phyloP scores from a whole-genome alignment of 768 basidiomycete genomes.

The Rhizopogon roseolus region DNA sequence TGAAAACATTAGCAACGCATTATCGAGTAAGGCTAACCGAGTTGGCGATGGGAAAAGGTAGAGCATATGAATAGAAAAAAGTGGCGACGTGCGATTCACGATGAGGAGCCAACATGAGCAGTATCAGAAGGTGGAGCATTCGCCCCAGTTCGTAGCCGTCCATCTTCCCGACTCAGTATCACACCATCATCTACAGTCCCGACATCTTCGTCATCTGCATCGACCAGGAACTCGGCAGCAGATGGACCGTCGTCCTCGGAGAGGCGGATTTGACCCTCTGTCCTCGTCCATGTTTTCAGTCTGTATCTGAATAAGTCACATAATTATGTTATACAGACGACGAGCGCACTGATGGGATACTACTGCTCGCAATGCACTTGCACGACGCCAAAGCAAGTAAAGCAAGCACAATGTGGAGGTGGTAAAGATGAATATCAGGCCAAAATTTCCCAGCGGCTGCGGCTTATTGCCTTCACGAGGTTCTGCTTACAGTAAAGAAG shows the following conservation, averaged over 20 bases:
- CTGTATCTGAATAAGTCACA: constrained; percentile 27
- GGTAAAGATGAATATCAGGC: constrained; percentile 51
- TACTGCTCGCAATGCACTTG: constrained; percentile 47
- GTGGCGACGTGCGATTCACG: background rate
- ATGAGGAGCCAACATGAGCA: constrained; percentile 1
- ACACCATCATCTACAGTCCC: constrained; percentile 31
- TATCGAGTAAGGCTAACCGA: background rate
- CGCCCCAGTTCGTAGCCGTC: constrained; percentile 1
- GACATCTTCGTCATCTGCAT: constrained; percentile 49
- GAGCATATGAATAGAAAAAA: background rate
- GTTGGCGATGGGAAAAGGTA: background rate
- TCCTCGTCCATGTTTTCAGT: constrained; percentile 48
- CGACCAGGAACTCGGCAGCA: constrained; percentile 59
- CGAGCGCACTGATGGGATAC: constrained; percentile 54
- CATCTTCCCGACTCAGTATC: constrained; percentile 13
- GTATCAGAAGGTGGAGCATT: background rate
- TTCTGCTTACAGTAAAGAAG: constrained; percentile 31
- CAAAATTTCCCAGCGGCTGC: constrained; percentile 56
- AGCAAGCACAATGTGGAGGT: constrained; percentile 52
- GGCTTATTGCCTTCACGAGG: constrained; percentile 58
- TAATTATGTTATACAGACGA: background rate
- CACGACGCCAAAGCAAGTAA: constrained; percentile 61
- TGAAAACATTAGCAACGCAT: background rate
- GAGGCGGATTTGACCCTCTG: constrained; percentile 58
- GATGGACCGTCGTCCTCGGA: constrained; percentile 70